phyloP scores from a whole-genome alignment of 495 filamentous ascomycete species.

The Penicillium manginii region DNA sequence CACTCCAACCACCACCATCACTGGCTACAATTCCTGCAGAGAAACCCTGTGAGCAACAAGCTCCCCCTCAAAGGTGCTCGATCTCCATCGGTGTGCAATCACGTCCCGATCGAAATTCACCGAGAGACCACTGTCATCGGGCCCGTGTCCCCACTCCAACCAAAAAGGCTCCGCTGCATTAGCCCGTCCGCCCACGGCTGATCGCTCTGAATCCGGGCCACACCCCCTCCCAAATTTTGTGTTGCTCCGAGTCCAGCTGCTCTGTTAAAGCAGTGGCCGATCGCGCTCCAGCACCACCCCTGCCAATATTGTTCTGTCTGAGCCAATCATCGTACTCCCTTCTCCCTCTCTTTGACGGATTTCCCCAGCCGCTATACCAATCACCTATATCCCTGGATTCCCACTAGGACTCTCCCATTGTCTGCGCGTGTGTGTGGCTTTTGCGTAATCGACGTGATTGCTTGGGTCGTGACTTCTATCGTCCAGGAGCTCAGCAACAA shows the following conservation, averaged over 20 bases:
- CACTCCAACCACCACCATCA: not conserved
- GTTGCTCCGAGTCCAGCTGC: constrained; percentile 25
- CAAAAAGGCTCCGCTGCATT: constrained; percentile 38
- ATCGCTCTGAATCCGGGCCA: constrained; percentile 39
- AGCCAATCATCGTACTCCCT: constrained; percentile 28
- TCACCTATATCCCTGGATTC: constrained; percentile 34
- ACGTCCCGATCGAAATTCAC: constrained; percentile 14
- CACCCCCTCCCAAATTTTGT: constrained; percentile 35
- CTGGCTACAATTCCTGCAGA: not conserved
- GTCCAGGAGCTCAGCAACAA: not conserved
- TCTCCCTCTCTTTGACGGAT: constrained; percentile 13
- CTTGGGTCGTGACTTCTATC: constrained; percentile 12
- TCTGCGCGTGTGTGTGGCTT: constrained; percentile 20
- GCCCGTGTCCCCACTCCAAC: constrained; percentile 29
- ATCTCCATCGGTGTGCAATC: constrained; percentile 1
- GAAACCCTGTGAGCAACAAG: not conserved
- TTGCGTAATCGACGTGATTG: constrained; percentile 22
- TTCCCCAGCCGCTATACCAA: constrained; percentile 11
- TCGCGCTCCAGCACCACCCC: constrained; percentile 25
- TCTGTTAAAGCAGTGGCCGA: constrained; percentile 23
- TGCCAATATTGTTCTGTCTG: constrained; percentile 15
- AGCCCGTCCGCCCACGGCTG: constrained; percentile 38
- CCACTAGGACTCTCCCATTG: constrained; percentile 9
- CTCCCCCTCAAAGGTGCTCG: not conserved
- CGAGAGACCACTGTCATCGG: constrained; percentile 9